phyloP scores from a whole-genome alignment of 2,329 filamentous ascomycete genomes.

The Fusarium acutatum region DNA sequence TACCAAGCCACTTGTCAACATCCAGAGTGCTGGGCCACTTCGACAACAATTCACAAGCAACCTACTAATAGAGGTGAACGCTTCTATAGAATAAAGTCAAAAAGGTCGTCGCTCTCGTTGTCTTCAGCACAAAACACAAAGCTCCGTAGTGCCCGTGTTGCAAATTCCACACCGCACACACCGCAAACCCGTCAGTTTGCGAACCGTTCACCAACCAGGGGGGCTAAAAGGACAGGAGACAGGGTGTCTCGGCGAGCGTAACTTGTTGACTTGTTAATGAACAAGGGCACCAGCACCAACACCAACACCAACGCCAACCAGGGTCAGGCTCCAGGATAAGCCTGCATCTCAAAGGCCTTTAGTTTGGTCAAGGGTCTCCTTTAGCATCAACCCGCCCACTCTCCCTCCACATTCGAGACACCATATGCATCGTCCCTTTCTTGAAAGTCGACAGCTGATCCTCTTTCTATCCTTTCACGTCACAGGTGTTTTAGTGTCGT shows the following conservation, averaged over 20 bases:
- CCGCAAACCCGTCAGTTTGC: constrained; percentile 36
- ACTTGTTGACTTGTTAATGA: constrained; percentile 12
- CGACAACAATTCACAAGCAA: constrained; percentile 9
- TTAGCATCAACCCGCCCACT: constrained; percentile 37
- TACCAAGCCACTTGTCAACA: background rate
- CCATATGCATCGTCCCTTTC: constrained; percentile 42
- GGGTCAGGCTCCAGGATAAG: constrained; percentile 28
- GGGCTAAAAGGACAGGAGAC: background rate
- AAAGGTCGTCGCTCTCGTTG: background rate
- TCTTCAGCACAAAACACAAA: background rate
- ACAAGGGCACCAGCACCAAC: constrained; percentile 23
- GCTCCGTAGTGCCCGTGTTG: constrained; percentile 14
- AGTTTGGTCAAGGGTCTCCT: constrained; percentile 35
- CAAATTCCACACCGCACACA: constrained; percentile 41
- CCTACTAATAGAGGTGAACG: background rate
- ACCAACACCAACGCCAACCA: constrained; percentile 15
- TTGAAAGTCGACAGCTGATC: constrained; percentile 36
- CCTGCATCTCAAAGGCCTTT: constrained; percentile 25
- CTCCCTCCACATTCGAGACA: constrained; percentile 47
- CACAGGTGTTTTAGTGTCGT: constrained; percentile 29
- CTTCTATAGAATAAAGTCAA: background rate
- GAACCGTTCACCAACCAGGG: constrained; percentile 31
- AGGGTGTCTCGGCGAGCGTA: constrained; percentile 24
- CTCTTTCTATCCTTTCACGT: constrained; percentile 37
- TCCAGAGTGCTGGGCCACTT: background rate